Evolutionary conservation across 331 rosid genomes (phyloP), one percentile per base, ranked within the genome.

Genomic region (Prunus yedoensis): DNA sequence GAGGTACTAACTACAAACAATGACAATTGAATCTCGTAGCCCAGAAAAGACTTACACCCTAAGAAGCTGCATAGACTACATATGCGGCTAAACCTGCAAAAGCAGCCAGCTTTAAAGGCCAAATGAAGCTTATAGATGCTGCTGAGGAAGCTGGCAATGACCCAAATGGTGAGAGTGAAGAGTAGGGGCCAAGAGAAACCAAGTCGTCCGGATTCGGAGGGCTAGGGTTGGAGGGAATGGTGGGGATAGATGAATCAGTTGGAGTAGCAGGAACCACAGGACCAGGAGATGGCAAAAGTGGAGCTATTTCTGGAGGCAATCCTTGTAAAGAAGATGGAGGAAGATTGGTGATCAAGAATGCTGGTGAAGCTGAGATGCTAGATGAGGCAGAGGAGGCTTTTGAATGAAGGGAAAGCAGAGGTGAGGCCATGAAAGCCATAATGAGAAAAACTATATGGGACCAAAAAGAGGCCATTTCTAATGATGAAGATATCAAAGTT

Each of bases 201-300:
- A 46, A 57, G 3, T 85, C 91, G 74, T 91, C 97, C 38, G 96
- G 98, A 81, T 91, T 87, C 60, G 93, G 91, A 78, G 97, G 96
- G 81, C 98, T 89, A 57, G 88, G 97, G 78, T 80, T 90, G 47
- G 97, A 88, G 71, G 97, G 94, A 79, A 93, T 93, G 74, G 87
- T 89, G 79, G 97, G 92, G n/a, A 84, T 81, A 17, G 88, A 87
- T 62, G 87, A 84, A 35, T 88, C 89, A 75, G 83, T 49, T 35
- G 98, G 91, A 66, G 88, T 81, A 27, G 86, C 67, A 18, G 96
- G 93, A 67, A 89, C 71, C 43, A 66, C 79, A 8, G 76, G 91
- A 46, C 97, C 98, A 9, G 91, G 83, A 28, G 96, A 90, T 53
- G 98, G 98, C 79, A 94, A 71, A 49, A 94, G 89, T 53, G 97